These are phyloP conservation scores for Mucor irregularis DNA, from an alignment of 371 early-diverging fungal species.

Conservation along the genomic window DNA sequence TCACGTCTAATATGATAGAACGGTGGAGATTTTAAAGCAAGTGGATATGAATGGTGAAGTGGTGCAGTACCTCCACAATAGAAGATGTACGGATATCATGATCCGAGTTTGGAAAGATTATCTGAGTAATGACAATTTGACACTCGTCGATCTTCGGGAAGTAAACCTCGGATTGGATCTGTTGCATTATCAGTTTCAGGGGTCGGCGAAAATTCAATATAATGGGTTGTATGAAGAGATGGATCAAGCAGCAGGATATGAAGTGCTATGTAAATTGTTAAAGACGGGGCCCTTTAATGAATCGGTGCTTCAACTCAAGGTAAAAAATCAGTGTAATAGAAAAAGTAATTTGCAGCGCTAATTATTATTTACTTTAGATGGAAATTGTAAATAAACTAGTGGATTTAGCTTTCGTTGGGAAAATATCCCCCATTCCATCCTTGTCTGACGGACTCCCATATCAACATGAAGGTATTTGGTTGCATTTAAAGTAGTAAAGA, in stretches of 20 bases:
- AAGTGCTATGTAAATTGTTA: conserved; percentile 12
- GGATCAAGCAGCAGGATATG: conserved; percentile 3
- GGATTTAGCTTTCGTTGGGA: conserved; percentile 53
- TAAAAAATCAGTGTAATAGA: conserved; percentile 7
- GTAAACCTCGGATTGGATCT: conserved; percentile 24
- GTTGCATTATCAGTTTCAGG: conserved; percentile 16
- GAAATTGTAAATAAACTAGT: conserved; percentile 45
- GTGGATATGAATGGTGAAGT: conserved; percentile 35
- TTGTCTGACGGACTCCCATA: conserved; percentile 56
- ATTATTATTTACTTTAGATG: conserved; percentile 32
- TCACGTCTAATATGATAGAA: conserved; percentile 6
- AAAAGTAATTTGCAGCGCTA: conserved; percentile 7
- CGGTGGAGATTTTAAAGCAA: conserved; percentile 27
- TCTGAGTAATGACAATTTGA: conserved; percentile 16
- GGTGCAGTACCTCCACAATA: conserved; percentile 36
- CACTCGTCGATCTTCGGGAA: conserved; percentile 21
- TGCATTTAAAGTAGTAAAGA: too few species aligned
- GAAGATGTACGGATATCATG: conserved; percentile 26
- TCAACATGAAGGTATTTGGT: conserved; percentile 52
- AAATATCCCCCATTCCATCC: conserved; percentile 43
- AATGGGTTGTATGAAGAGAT: conserved; percentile 6
- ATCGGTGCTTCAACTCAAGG: conserved; percentile 13
- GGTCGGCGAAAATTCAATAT: conserved; percentile 8
- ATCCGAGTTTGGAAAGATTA: conserved; percentile 34
- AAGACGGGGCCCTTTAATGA: conserved; percentile 8